Evolutionary conservation across 169 alveolate genomes (phyloP), one percentile per base, ranked within the genome.

Genomic region (Cryptosporidium xiaoi): DNA sequence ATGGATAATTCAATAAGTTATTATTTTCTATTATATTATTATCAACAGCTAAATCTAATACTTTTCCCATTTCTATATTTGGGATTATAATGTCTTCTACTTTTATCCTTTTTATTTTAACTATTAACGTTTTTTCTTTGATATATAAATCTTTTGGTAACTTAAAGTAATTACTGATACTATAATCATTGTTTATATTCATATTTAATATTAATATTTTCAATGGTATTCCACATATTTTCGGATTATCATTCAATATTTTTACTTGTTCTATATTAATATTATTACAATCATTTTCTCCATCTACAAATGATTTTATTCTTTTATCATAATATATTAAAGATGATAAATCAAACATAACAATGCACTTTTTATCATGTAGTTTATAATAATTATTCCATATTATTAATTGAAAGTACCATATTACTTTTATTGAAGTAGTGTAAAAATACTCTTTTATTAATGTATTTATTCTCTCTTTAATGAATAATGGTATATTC

Each of bases 1-100:
- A 77, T 1, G 87, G 87, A 60, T 24, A 7, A 3, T 48, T 24
- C 29, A 20, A 10, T 8, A 40, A 40, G 8, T 62, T 62, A 13
- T 31, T 34, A 18, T n/a, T 20, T 1, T 36, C n/a, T 66, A 44
- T 16, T 34, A 16, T 16, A 31, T n/a, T 16, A 5, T 46, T 34
- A 2, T 44, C 65, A 36, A 24, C 77, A 34, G 1, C n/a, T 5
- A 77, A 60, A 62, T 60, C 60, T 15, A 56, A 60, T n/a, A 77
- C 29, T n/a, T 24, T 60, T 15, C 71, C 71, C 67, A 33, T 29
- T 16, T 33, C 51, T 24, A 69, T 34, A 36, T 69, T 69, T 69
- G 83, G 83, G 12, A 69, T 31, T 7, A 69, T 18, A 10, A 55
- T 16, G 12, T 69, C 83, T 34, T 69, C 83, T 34, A 69, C 18